phyloP scores from a whole-genome alignment of 2,329 filamentous ascomycete species.

The Parafenestella ontariensis region DNA sequence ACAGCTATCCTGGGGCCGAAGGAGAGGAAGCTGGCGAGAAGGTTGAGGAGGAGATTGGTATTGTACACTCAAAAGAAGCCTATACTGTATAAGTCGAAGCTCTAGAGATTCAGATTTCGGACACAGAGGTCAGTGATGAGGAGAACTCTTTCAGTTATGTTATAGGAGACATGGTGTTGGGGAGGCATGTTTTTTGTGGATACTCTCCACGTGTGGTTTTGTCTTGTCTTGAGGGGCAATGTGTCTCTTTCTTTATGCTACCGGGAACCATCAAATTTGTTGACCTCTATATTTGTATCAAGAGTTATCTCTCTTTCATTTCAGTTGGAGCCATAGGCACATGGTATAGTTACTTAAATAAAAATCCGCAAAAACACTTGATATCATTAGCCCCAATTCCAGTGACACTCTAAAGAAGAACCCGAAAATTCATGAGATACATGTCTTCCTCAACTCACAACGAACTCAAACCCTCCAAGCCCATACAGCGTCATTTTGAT shows the following conservation, averaged over 20 bases:
- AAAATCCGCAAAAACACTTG: background rate
- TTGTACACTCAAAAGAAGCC: background rate
- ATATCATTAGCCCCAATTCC: too few relatives aligned
- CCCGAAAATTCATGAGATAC: too few relatives aligned
- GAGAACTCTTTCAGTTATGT: background rate
- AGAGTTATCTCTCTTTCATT: background rate
- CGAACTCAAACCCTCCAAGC: too few relatives aligned
- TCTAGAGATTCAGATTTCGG: background rate
- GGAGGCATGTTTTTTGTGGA: constrained; percentile 11
- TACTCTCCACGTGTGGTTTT: background rate
- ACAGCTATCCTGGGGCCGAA: constrained; percentile 24
- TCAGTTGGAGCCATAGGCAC: background rate
- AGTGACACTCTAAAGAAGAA: background rate
- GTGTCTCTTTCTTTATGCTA: background rate
- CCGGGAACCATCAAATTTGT: background rate
- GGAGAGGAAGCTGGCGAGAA: constrained; percentile 18
- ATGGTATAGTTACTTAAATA: background rate
- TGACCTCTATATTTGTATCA: background rate
- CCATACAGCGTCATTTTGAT: background rate
- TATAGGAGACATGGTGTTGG: constrained; percentile 6
- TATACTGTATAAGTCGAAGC: background rate
- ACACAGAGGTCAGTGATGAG: background rate
- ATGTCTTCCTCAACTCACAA: too few relatives aligned
- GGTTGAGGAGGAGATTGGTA: constrained; percentile 21
- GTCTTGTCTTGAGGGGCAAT: background rate